A percentile compares a stretch with the other conserved stretches of the same genome.
Conservation (phyloP, 306 rosid genomes). For the Vigna trinervia region DNA sequence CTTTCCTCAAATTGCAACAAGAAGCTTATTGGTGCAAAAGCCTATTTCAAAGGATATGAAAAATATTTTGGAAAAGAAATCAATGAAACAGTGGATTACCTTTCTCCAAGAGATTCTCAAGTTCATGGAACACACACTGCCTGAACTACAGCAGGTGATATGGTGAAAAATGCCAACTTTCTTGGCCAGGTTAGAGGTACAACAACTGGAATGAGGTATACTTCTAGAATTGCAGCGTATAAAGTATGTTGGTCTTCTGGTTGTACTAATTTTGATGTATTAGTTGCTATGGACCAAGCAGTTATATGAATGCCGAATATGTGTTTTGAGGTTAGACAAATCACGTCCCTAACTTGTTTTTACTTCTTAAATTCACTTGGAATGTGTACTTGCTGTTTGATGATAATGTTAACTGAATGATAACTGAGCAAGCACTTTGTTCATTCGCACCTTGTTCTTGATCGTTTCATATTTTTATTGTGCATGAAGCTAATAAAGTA, state of each 20-base stretch:
- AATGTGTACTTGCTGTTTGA: conserved; percentile 8
- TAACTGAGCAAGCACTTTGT: background rate
- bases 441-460: background rate
- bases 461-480: conserved; percentile 3
- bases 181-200: conserved; percentile 60
- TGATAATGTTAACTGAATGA: background rate
- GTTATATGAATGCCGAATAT: conserved; percentile 35
- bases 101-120: conserved; percentile 64
- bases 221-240: conserved; percentile 63
- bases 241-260: conserved; percentile 79
- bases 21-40: conserved; percentile 73
- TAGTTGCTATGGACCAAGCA: conserved; percentile 74
- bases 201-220: conserved; percentile 69
- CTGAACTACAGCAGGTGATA: conserved; percentile 68
- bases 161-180: conserved; percentile 53
- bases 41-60: conserved; percentile 69
- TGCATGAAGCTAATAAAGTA: background rate
- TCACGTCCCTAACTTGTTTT: background rate
- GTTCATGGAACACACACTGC: conserved; percentile 91
- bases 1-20: conserved; percentile 62
- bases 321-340: background rate
- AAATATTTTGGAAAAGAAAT: conserved; percentile 50
- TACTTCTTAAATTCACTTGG: background rate
- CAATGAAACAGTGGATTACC: conserved; percentile 54
- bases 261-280: conserved; percentile 66